Evolutionary conservation across 2,329 filamentous ascomycete species (phyloP).

Genomic region (Aspergillus sp.): DNA sequence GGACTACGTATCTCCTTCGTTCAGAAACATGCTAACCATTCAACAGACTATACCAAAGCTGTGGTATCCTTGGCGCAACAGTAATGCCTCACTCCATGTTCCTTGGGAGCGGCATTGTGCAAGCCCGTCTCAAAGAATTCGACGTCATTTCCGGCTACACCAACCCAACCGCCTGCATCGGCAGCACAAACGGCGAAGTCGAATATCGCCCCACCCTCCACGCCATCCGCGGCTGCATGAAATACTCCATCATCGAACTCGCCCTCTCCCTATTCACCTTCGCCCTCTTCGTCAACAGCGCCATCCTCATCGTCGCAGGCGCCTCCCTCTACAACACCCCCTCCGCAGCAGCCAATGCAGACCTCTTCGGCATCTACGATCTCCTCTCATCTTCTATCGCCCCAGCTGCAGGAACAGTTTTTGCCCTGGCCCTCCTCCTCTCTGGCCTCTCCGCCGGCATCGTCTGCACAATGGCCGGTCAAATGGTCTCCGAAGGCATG

Average conservation of each 20-base stretch:
- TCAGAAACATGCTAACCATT: slow-evolving; percentile 1
- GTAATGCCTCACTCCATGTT: slow-evolving; percentile 64
- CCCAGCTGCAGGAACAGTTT: slow-evolving; percentile 76
- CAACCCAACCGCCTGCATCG: slow-evolving; percentile 27
- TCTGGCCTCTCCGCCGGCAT: slow-evolving; percentile 81
- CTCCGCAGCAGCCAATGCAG: slow-evolving; percentile 61
- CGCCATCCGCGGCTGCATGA: slow-evolving; percentile 73
- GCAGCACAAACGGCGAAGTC: slow-evolving; percentile 48
- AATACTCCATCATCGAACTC: slow-evolving; percentile 71
- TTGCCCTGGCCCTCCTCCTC: slow-evolving; percentile 76
- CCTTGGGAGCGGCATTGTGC: slow-evolving; percentile 57
- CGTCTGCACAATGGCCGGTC: slow-evolving; percentile 84
- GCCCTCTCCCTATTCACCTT: slow-evolving; percentile 75
- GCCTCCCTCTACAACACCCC: slow-evolving; percentile 67
- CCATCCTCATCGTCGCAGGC: slow-evolving; percentile 80
- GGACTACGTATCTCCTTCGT: too few relatives aligned
- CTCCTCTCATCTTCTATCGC: slow-evolving; percentile 69
- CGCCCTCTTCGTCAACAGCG: slow-evolving; percentile 79
- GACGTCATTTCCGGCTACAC: slow-evolving; percentile 44
- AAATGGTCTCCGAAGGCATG: slow-evolving; percentile 85
- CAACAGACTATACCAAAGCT: slow-evolving; percentile 54
- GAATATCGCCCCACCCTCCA: slow-evolving; percentile 69
- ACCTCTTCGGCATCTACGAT: slow-evolving; percentile 80
- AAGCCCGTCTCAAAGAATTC: slow-evolving; percentile 52
- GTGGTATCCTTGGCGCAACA: slow-evolving; percentile 53